Percentiles rank a stretch among this genome's conserved stretches.
phyloP scores from a whole-genome alignment of 352 stramenopile genomes.

The Thalassiosira livingstoniorum region DNA sequence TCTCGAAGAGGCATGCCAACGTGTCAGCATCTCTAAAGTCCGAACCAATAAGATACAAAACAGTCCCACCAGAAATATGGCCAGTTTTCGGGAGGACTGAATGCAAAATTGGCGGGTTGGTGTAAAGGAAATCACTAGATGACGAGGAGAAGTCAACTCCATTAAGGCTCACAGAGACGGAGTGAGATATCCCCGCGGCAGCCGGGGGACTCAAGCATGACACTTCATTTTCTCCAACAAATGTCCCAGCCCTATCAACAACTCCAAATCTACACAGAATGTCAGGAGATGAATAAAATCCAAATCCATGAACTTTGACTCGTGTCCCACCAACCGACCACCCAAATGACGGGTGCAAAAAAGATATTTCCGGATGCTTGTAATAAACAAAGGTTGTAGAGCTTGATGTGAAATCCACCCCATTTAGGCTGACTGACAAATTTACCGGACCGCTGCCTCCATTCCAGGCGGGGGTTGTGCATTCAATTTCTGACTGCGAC shows the following conservation, averaged over 20 bases:
- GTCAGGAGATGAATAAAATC: constrained; percentile 49
- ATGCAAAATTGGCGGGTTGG: constrained; percentile 35
- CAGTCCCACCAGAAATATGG: constrained; percentile 61
- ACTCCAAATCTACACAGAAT: constrained; percentile 63
- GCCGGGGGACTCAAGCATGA: constrained; percentile 47
- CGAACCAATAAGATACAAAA: constrained; percentile 61
- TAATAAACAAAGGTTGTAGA: constrained; percentile 86
- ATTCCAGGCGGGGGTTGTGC: constrained; percentile 48
- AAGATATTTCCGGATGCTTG: constrained; percentile 46
- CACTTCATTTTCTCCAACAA: constrained; percentile 44
- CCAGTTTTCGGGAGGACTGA: constrained; percentile 57
- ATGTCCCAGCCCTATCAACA: constrained; percentile 26
- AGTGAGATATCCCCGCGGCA: constrained; percentile 26
- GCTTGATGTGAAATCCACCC: constrained; percentile 88
- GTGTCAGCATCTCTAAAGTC: constrained; percentile 63
- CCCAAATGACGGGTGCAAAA: constrained; percentile 56
- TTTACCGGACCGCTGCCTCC: constrained; percentile 36
- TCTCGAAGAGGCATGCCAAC: constrained; percentile 79
- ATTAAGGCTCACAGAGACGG: constrained; percentile 54
- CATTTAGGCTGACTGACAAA: constrained; percentile 89
- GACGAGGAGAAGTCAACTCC: constrained; percentile 48
- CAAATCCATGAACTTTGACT: constrained; percentile 54
- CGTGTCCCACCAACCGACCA: constrained; percentile 53
- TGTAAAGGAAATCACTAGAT: constrained; percentile 43
- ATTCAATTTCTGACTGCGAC: constrained; percentile 63